phyloP scores from a whole-genome alignment of 331 rosid species.

The Rhamnella rubrinervis region DNA sequence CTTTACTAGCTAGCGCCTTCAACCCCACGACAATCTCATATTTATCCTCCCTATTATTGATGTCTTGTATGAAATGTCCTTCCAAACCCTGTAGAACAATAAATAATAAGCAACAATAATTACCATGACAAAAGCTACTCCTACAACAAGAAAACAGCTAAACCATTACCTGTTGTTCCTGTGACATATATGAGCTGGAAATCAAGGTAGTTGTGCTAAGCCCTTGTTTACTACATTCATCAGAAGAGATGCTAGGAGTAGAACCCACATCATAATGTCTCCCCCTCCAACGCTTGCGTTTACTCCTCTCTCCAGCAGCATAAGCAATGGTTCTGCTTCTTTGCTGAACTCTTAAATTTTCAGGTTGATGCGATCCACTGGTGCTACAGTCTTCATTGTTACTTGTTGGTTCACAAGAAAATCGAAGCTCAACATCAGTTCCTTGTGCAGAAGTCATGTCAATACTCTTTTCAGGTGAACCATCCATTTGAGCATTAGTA shows the following conservation, averaged over 20 bases:
- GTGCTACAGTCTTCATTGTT: conserved; percentile 92
- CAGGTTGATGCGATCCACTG: conserved; percentile 70
- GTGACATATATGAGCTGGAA: conserved; percentile 35
- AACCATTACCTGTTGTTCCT: conserved; percentile 65
- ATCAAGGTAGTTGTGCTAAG: conserved; percentile 40
- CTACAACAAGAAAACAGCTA: background rate
- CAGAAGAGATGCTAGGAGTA: conserved; percentile 42
- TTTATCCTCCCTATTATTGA: conserved; percentile 55
- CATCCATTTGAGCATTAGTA: conserved; percentile 47
- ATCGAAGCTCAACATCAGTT: conserved; percentile 67
- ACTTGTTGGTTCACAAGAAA: conserved; percentile 52
- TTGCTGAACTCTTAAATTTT: conserved; percentile 52
- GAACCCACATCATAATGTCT: conserved; percentile 63
- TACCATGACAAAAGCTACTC: conserved; percentile 1
- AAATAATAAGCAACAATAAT: background rate
- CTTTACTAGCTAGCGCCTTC: conserved; percentile 86
- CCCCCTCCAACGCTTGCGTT: conserved; percentile 96
- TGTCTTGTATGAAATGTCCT: conserved; percentile 41
- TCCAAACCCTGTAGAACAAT: conserved; percentile 56
- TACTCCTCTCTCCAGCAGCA: conserved; percentile 66
- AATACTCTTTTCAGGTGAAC: conserved; percentile 77
- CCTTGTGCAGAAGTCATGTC: conserved; percentile 67
- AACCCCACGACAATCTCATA: conserved; percentile 79
- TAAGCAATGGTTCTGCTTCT: conserved; percentile 44
- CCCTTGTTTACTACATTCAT: conserved; percentile 53